Base-by-base conservation (phyloP, 202 grass and related monocot genomes). In the Zoysia matrella region DNA sequence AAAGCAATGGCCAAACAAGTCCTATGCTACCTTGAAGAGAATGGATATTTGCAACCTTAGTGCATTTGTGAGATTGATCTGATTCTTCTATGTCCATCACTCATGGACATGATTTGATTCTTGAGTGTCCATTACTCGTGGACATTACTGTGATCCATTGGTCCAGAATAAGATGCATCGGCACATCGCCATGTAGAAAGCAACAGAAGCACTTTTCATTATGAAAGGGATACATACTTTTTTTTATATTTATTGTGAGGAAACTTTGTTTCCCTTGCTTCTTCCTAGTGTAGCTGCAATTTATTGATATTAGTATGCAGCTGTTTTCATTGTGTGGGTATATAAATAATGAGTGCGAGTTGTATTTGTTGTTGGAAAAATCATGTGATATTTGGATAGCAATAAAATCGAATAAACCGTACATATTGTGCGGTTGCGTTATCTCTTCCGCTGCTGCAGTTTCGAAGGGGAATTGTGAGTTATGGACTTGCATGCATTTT, bases 1-100 rank as follows among this genome's bases (percentile, higher is more conserved):
- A 88, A 90, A 86, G 76, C 84, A 75, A 98, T 98, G 95, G 86
- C 90, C 8, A 82, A 90, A 45, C 84, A 98, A 85, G 82, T 98
- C 47, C 74, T 89, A 15, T 86, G 54, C 8, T 91, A 91, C 82
- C 95, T 98, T 61, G 82, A 92, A 79, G 68, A 93, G 52, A 94
- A 93, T 3, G 90, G 82, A 73, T 94, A 86, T 85, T 70, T 98
- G 61, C 92, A 90, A 50, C 79, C 75, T 70, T 93, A 98, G 82
- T 30, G 50, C 52, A 65, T 9, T 58, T 44, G n/a, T 8, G 52
- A 83, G 48, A 79, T 75, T 71, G 63, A 14, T 65, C 2, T 79
- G 51, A 75, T 90, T 75, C 79, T 73, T 86, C 0, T 65, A 69
- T 90, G 84, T 86, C 84, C 83, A 75, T 74, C 46, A 80, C 83